Evolutionary conservation across 257 asterid genomes (phyloP), one percentile per base, ranked within the genome.

Genomic region (Leonotis leonurus): DNA sequence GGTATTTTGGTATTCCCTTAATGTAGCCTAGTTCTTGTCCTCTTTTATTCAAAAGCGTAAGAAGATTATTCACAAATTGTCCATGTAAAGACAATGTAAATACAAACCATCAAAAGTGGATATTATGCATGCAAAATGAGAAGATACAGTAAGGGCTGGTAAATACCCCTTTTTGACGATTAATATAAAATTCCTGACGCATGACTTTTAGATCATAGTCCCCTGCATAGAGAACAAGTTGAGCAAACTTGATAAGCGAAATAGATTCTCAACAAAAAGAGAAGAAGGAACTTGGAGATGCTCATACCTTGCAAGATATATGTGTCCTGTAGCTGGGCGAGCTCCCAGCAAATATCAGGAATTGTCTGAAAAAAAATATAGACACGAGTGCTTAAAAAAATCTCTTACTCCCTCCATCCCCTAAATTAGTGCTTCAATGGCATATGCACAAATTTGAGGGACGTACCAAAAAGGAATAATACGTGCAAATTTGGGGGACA

Each of bases 161-260:
- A 76, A 61, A 51, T 86, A 92, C 99, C 88, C 26, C 72, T 73
- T 89, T 92, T 76, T 92, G 99, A 59, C 87, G 85, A 82, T 80
- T 83, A 49, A 92, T 92, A 71, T 89, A 92, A 72, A 83, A 82
- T 77, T 92, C 99, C 70, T 92, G 99, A 43, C 99, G 97, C 97
- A 87, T 92, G 82, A 92, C 99, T 79, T 92, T 92, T 56, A 92
- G 85, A 87, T 92, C 99, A 43, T 92, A 92, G 65, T 92, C 99
- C 77, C 97, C 99, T 92, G 64, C 40, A 77, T 33, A 71, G 3
- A 61, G 33, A 45, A 39, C 22, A 64, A 48, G 50, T 44, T 41
- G 39, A 64, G 55, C 20, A 51, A 55, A 49, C 54, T 32, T 49
- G 36, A 17, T 25, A 22, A 25, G 50, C 22, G 51, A 32, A 65